Conservation (phyloP, 352 stramenopile genomes). For the Pythium phragmitis region DNA sequence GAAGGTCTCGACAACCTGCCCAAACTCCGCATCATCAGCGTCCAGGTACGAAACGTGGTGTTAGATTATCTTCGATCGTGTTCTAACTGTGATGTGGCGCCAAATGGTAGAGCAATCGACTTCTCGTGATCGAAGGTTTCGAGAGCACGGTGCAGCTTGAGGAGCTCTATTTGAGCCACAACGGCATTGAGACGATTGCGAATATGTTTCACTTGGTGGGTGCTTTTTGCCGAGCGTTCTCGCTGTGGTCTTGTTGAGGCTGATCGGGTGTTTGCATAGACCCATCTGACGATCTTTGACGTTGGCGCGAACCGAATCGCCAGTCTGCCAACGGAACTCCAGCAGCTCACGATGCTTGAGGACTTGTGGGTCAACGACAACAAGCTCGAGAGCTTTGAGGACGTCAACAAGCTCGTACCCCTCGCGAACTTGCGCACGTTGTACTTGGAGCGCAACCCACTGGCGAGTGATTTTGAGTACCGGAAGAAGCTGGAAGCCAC, state of each 20-base stretch:
- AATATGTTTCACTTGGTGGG: constrained; percentile 74
- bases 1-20: constrained; percentile 79
- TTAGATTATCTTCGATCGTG: too few species aligned
- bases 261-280: constrained; percentile 29
- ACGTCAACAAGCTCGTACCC: constrained; percentile 68
- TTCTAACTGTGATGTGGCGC: too few species aligned
- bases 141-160: constrained; percentile 84
- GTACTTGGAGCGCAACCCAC: constrained; percentile 96
- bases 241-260: background rate
- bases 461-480: constrained; percentile 94
- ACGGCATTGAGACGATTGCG: constrained; percentile 92
- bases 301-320: constrained; percentile 84
- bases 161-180: constrained; percentile 98
- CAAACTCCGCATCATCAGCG: constrained; percentile 88
- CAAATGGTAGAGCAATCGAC: constrained; percentile 91
- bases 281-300: constrained; percentile 60
- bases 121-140: constrained; percentile 93
- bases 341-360: constrained; percentile 43
- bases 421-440: constrained; percentile 88
- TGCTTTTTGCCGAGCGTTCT: background rate
- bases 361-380: constrained; percentile 85
- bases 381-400: constrained; percentile 55
- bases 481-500: constrained; percentile 89
- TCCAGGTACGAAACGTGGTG: constrained; percentile 39
- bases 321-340: constrained; percentile 47